Conservation (phyloP, 345 rosid genomes). For the Kernera saxatilis region DNA sequence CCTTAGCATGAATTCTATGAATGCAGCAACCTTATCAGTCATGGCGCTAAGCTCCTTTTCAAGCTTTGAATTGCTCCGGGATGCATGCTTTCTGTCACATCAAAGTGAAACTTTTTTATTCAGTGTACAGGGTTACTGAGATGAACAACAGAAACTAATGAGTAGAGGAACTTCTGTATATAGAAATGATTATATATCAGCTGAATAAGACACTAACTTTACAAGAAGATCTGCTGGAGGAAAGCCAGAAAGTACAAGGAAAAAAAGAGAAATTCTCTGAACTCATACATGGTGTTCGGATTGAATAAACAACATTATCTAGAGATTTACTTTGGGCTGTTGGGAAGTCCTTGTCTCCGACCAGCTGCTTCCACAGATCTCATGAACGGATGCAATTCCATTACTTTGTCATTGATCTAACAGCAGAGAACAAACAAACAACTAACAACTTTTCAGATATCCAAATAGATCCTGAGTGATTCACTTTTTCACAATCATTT, state of each 20-base stretch:
- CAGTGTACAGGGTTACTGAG: not conserved
- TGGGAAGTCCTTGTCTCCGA: slow-evolving; percentile 46
- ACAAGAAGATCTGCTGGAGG: not conserved
- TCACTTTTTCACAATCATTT: not conserved
- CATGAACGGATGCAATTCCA: slow-evolving; percentile 52
- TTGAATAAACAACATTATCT: slow-evolving; percentile 9
- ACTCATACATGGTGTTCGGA: not conserved
- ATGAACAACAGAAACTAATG: not conserved
- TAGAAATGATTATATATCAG: not conserved
- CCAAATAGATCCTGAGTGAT: not conserved
- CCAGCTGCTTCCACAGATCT: slow-evolving; percentile 47
- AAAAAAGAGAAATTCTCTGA: not conserved
- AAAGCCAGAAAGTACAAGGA: not conserved
- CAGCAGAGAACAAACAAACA: slow-evolving; percentile 19
- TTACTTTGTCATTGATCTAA: slow-evolving; percentile 65
- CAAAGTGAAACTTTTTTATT: not conserved
- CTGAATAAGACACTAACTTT: slow-evolving; percentile 9
- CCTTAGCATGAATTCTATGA: slow-evolving; percentile 65
- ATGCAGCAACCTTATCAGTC: slow-evolving; percentile 52
- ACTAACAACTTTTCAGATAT: not conserved
- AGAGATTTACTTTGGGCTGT: slow-evolving; percentile 50
- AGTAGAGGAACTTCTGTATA: not conserved
- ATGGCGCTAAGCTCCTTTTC: slow-evolving; percentile 40
- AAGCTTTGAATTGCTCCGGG: slow-evolving; percentile 37
- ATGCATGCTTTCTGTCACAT: slow-evolving; percentile 56